Evolutionary conservation across 495 filamentous ascomycete species (phyloP), one percentile per base, ranked within the genome.

Genomic region (Tuber calosporum): DNA sequence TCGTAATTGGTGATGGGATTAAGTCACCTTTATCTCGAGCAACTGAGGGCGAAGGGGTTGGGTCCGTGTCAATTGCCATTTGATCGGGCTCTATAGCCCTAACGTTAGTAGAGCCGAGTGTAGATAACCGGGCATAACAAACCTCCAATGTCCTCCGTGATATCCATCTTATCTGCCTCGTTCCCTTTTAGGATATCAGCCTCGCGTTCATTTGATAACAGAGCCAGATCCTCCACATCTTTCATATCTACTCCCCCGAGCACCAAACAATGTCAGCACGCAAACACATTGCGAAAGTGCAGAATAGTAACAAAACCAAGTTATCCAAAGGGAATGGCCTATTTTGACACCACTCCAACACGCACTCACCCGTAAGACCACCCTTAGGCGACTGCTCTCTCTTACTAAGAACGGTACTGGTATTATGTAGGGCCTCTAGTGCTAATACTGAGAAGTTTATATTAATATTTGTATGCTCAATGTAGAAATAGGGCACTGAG

Each of bases 351-450:
- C 53, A 62, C 53, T 1, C 53, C 13, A 34, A 30, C 26, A 34
- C 26, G 53, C 53, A 40, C 66, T 69, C 68, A 73, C 38, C 67
- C 26, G 41, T 69, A 42, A 43, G 48, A 69, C 74, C 74, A 70
- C 41, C 58, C 72, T 77, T 71, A 70, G 75, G 68, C 37, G 75
- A 77, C 72, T 77, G 73, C 15, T 76, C 73, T 19, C 58, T 70
- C 73, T 77, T 73, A 34, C 41, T 40, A 73, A 77, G 68, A 77
- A 71, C 69, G 68, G 76, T 48, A 34, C 43, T 70, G 26, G 45
- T 42, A 42, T 73, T 39, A 36, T 73, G 67, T 17, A 40, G 26
- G 19, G 62, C 42, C 19, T 77, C 75, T 30, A 68, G 68, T 45
- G 69, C 75, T 77, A 73, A 37, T 17, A 66, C 53, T 0, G 11